Conservation (phyloP, 805 yeast genomes). For the Yamadazyma scolyti region DNA sequence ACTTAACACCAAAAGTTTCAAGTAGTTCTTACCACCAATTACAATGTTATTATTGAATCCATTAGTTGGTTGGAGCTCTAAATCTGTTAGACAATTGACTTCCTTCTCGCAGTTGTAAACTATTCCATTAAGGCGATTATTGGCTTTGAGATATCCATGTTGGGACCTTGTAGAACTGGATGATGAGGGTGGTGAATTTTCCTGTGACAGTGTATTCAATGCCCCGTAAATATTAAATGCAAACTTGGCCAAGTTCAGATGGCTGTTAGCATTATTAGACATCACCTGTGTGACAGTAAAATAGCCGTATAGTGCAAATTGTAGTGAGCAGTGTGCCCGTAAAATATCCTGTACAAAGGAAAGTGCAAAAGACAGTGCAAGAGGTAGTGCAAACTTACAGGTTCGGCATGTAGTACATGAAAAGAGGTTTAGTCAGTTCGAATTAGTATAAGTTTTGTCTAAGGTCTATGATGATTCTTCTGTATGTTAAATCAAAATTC, state of each 20-base stretch:
- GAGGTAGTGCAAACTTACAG: no score
- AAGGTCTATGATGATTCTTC: no score
- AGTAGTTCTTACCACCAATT: conserved; percentile 40
- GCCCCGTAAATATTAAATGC: conserved; percentile 59
- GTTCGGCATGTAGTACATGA: no score
- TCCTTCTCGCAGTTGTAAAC: conserved; percentile 26
- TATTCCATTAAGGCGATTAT: conserved; percentile 15
- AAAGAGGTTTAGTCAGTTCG: no score
- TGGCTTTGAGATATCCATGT: conserved; percentile 1
- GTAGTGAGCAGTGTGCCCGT: no score
- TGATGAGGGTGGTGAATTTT: conserved; percentile 3
- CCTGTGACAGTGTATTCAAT: conserved; percentile 10
- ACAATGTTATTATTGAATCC: conserved; percentile 26
- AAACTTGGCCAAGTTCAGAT: conserved; percentile 41
- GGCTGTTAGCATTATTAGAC: conserved; percentile 5
- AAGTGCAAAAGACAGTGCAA: no score
- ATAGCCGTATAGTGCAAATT: no score
- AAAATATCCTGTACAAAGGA: no score
- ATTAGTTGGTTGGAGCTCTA: conserved; percentile 11
- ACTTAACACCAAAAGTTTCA: conserved; percentile 29
- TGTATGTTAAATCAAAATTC: no score
- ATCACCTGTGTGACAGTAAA: no score
- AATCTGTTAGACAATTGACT: conserved; percentile 20
- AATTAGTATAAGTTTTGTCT: no score
- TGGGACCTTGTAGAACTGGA: conserved; percentile 2